Conservation (phyloP, 768 basidiomycete genomes). For the Mycena metata region DNA sequence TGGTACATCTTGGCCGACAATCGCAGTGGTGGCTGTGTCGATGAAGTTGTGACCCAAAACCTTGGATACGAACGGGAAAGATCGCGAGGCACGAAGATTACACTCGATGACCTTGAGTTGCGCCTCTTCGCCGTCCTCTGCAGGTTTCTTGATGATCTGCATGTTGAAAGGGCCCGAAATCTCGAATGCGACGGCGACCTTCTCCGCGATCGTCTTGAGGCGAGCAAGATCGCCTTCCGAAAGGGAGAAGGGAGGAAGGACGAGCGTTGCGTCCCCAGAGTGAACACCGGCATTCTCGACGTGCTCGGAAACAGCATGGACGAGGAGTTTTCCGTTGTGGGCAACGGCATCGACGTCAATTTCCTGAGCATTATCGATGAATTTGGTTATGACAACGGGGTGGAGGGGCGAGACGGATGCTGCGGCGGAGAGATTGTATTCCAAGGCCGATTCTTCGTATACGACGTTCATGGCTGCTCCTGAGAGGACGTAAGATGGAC, state of each 20-base stretch:
- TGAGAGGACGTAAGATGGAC: constrained; percentile 98
- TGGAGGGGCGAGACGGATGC: constrained; percentile 96
- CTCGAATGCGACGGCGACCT: constrained; percentile 94
- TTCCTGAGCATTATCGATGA: constrained; percentile 98
- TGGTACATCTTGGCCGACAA: constrained; percentile 88
- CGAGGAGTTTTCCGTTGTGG: constrained; percentile 89
- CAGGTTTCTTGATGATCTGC: constrained; percentile 94
- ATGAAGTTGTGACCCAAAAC: constrained; percentile 98
- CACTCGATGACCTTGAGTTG: constrained; percentile 98
- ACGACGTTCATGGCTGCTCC: constrained; percentile 99
- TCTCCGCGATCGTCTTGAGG: constrained; percentile 93
- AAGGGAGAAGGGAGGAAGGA: constrained; percentile 94
- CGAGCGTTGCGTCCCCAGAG: constrained; percentile 98
- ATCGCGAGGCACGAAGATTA: constrained; percentile 96
- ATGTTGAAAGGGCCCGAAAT: constrained; percentile 99
- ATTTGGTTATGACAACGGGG: constrained; percentile 98
- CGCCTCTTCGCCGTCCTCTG: constrained; percentile 63
- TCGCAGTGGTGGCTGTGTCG: constrained; percentile 91
- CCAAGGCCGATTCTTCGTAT: constrained; percentile 88
- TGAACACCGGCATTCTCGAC: constrained; percentile 99
- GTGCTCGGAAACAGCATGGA: constrained; percentile 98
- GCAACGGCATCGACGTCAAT: constrained; percentile 99
- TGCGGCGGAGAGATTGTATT: constrained; percentile 96
- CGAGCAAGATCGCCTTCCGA: constrained; percentile 82
- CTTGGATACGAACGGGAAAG: constrained; percentile 99